phyloP scores from a whole-genome alignment of 2,329 filamentous ascomycete species.

The Phialophora chinensis region DNA sequence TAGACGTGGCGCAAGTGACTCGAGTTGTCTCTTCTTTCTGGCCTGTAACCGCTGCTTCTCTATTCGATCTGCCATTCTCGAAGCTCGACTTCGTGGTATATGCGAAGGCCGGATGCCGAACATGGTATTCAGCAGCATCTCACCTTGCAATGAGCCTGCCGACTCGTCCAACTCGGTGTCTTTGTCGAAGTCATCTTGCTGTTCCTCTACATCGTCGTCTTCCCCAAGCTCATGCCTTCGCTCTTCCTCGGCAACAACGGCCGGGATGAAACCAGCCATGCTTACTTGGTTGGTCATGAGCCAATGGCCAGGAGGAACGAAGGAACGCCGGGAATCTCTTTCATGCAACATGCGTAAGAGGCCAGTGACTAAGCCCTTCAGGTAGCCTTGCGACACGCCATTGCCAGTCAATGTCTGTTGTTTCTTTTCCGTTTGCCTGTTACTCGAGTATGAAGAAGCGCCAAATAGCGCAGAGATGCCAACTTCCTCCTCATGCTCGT shows the following conservation, averaged over 20 bases:
- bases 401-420: constrained; percentile 63
- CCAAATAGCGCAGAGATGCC: constrained; percentile 36
- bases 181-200: constrained; percentile 51
- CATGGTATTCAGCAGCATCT: constrained; percentile 44
- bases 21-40: constrained; percentile 71
- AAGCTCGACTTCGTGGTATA: constrained; percentile 33
- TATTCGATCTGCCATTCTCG: constrained; percentile 30
- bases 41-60: constrained; percentile 54
- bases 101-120: constrained; percentile 39
- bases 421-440: constrained; percentile 44
- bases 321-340: constrained; percentile 84
- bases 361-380: constrained; percentile 79
- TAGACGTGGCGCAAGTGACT: constrained; percentile 80
- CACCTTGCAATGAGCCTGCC: constrained; percentile 59
- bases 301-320: constrained; percentile 86
- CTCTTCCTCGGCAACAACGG: constrained; percentile 87
- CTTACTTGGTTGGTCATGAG: constrained; percentile 88
- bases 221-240: constrained; percentile 72
- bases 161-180: constrained; percentile 49
- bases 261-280: constrained; percentile 83
- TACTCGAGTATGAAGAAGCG: constrained; percentile 18
- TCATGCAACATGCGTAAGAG: constrained; percentile 89
- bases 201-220: constrained; percentile 64
- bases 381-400: constrained; percentile 76
- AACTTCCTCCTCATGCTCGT: constrained; percentile 44